Percentiles rank a stretch among this genome's conserved stretches.
These are phyloP conservation scores for carrot (Daucus carota) DNA, from an alignment of 129 eudicot genomes.

Conservation along the genomic window DH1_v3.0 NC_030384.2:44950501-44951000, in stretches of 20 bases:
- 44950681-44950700: not conserved
- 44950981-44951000: not conserved
- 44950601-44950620: not conserved
- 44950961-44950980: not conserved
- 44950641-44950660: not conserved
- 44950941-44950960: not conserved
- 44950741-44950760: not conserved
- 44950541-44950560: not conserved
- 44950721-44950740: not conserved
- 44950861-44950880: not conserved
- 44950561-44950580: not conserved
- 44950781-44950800: not conserved
- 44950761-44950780: not conserved
- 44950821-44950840: not conserved
- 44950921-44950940: not conserved
- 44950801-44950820: constrained; percentile 1
- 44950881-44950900: not conserved
- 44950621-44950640: not conserved
- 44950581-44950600: not conserved
- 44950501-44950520: not conserved
- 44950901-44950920: not conserved
- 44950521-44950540: not conserved
- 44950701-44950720: not conserved
- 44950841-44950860: not conserved
- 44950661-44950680: not conserved